Evolutionary conservation across 1,284 basidiomycete species (phyloP), one percentile per base, ranked within the genome.

Genomic region (Ceratobasidium sp.): DNA sequence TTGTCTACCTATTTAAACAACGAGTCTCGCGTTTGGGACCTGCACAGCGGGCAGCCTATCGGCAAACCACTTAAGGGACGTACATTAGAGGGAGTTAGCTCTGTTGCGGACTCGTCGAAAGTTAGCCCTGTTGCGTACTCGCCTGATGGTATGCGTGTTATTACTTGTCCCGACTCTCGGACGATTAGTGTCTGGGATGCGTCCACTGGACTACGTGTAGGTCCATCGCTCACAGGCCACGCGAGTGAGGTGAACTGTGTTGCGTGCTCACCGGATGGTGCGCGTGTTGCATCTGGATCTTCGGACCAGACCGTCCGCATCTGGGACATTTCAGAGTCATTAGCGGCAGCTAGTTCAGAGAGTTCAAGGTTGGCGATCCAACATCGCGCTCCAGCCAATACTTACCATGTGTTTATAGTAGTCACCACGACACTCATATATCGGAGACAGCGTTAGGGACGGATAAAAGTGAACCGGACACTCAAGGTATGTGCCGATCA

Each of bases 191-290:
- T 62, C 38, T 62, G 61, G 61, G 61, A 6, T 15, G 62, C 42
- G n/a, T 15, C 9, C n/a, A 44, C n/a, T n/a, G 62, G 62, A 1
- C n/a, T 17, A 23, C 62, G 15, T 17, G n/a, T 44, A 23, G 12
- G 38, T 10, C 38, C 20, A 12, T 38, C 62, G n/a, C 12, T 65
- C 62, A 44, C 42, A 23, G 62, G 62, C 10, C 62, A 65, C 42
- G 44, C 38, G 12, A 44, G 40, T 40, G 15, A 4, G 42, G 42
- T 44, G 33, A 42, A n/a, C 42, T 65, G 38, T 17, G 62, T 65
- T 9, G 62, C 62, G 23, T 65, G 17, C 38, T 65, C 62, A 23
- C 62, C 62, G 13, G 40, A 65, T 44, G 62, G 62, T 44, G 20
- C 33, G 4, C 40, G 13, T 9, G 23, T 68, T 26, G 65, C 33